Conservation (phyloP, 2,329 filamentous ascomycete species). For the Cladophialophora psammophila region DNA sequence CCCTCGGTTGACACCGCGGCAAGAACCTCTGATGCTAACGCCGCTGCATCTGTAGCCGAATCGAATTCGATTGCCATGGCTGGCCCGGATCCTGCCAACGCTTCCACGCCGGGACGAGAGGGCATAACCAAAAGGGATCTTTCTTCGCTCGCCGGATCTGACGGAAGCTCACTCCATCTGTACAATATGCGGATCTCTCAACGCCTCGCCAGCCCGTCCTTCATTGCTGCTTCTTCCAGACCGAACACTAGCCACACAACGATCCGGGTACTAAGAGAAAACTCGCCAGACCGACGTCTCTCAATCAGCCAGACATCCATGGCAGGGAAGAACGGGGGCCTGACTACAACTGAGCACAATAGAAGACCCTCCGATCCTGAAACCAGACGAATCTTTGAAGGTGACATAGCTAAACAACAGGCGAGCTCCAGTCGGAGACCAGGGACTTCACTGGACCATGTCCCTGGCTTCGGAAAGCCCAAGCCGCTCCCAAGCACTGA, state of each 20-base stretch:
- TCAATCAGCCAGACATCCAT: conserved; percentile 8
- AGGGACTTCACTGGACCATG: background rate
- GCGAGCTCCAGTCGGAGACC: conserved; percentile 1
- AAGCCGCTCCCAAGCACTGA: conserved; percentile 7
- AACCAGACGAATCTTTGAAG: conserved; percentile 37
- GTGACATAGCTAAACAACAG: conserved; percentile 8
- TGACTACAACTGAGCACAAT: conserved; percentile 34
- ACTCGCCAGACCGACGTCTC: conserved; percentile 15
- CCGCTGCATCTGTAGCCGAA: background rate
- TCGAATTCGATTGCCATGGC: background rate
- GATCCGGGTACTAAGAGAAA: background rate
- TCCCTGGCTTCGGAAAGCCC: background rate
- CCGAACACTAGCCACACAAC: conserved; percentile 32
- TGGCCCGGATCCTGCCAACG: background rate
- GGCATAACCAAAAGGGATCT: conserved; percentile 19
- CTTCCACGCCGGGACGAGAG: conserved; percentile 13
- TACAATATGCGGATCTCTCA: conserved; percentile 43
- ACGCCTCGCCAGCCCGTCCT: conserved; percentile 39
- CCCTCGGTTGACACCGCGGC: background rate
- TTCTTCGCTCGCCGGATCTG: conserved; percentile 24
- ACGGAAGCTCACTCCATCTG: conserved; percentile 39
- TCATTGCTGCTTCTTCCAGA: conserved; percentile 22
- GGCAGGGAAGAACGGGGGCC: conserved; percentile 9
- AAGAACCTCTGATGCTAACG: background rate
- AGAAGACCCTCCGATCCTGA: conserved; percentile 38